Base-by-base conservation (phyloP, 768 basidiomycete species). In the Pleurotus citrinopileatus region DNA sequence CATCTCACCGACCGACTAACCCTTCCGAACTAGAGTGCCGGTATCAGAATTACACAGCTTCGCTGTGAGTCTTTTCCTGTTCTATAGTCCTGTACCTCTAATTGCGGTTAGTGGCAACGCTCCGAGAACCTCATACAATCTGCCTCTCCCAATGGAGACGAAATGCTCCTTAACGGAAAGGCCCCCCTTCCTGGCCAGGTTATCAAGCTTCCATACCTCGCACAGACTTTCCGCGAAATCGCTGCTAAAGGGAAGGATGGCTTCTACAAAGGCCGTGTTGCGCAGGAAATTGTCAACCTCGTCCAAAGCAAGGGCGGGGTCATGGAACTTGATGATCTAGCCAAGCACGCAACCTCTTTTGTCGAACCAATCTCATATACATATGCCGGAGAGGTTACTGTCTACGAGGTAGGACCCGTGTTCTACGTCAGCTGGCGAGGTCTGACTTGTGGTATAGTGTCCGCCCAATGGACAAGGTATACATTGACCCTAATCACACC, bases 391-490 rank as follows among this genome's bases (percentile, higher is more conserved):
- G 89, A 94, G 55, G 88, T 98, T 5, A 93, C 94, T 0, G 75
- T 98, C 0, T 93, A 93, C 67, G 96, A 99, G 81, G 94, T 90
- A 60, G 56, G 75, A 48, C 6, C 10, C 13, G 3, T 25, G n/a
- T 12, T 40, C 43, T 50, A 40, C 26, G 23, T 9, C 42, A 22
- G 43, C 7, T 9, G 34, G 50, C 7, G 17, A 36, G 26, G 19
- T 10, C 48, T 57, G 17, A n/a, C 32, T 48, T n/a, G 47, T 32
- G 36, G 13, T 42, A 4, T 40, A 93, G 92, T 96, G 94, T 62
- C 96, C 95, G 6, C 96, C 96, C 0, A 98, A 97, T 66, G 94
- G 96, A 7, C 95, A 98, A 81, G 96, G 95, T 73, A 52, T 27
- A 54, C 25, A 1, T 3, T 8, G 37, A 19, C 1, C 12, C 1